Base-by-base conservation (phyloP, 202 grass and related monocot species). In the Carex sylvatica region DNA sequence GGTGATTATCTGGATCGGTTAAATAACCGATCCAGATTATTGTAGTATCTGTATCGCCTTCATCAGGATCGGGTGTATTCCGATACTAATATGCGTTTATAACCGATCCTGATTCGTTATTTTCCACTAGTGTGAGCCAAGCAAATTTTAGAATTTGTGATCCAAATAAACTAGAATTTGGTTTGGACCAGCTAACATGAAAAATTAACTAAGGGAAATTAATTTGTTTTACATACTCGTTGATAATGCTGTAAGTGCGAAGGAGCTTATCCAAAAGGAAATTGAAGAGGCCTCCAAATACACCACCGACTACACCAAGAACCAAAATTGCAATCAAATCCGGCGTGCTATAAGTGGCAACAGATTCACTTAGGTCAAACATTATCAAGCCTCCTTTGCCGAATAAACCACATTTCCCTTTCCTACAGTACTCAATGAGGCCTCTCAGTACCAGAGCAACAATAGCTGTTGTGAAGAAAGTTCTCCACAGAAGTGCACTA, bases 331-430 rank as follows among this genome's bases (percentile, higher is more conserved):
- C 92, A 58, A 98, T 70, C 20, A 98, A 58, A 90, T 98, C 95
- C 0, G 84, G 80, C 72, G 52, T 86, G 76, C 83, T 84, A 56
- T 98, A 95, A 16, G 80, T 2, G 31, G 87, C 70, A 51, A 90
- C 83, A 31, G 86, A 87, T 81, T 88, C 85, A 83, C 95, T 93
- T 18, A 98, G 82, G 83, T 98, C 95, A 72, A 98, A 98, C 92
- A 95, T 98, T 74, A 98, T 98, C 52, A 98, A 83, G 85, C 95
- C 95, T 73, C 95, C 95, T 86, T 98, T 19, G 13, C 95, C 95
- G 70, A 98, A 98, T 49, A 98, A 91, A 52, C 95, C 95, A 74
- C 95, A 98, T 68, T 88, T 93, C 80, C 92, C 95, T 52, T 87
- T 89, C 28, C 74, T 89, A 80, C 95, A 98, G 86, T 93, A 91